phyloP scores from a whole-genome alignment of 129 eudicot species.

The Oenanthe sinensis region DNA sequence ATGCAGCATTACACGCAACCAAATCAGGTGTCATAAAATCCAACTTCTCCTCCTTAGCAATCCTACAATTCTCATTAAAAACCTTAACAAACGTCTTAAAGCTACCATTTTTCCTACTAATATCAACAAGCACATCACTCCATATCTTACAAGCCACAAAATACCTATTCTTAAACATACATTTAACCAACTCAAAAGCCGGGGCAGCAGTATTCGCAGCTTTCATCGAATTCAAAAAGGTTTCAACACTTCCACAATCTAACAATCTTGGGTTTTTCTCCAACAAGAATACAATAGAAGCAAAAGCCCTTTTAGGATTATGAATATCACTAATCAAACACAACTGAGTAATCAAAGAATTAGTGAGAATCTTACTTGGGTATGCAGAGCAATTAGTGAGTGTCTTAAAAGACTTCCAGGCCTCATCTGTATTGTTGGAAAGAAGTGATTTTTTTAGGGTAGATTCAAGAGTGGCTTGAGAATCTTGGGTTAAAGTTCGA shows the following conservation, averaged over 20 bases:
- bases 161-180: constrained; percentile 73
- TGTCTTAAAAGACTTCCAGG: constrained; percentile 88
- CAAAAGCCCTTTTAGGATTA: constrained; percentile 85
- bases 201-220: constrained; percentile 54
- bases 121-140: constrained; percentile 51
- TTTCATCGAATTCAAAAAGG: constrained; percentile 46
- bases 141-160: constrained; percentile 68
- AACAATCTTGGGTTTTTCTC: constrained; percentile 54
- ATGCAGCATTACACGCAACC: constrained; percentile 82
- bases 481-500: constrained; percentile 24
- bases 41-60: constrained; percentile 64
- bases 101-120: constrained; percentile 55
- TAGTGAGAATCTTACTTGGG: constrained; percentile 69
- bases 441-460: constrained; percentile 45
- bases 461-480: constrained; percentile 45
- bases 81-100: constrained; percentile 51
- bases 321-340: constrained; percentile 39
- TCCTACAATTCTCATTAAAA: constrained; percentile 80
- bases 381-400: constrained; percentile 43
- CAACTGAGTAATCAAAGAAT: constrained; percentile 56
- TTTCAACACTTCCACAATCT: constrained; percentile 39
- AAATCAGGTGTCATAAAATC: constrained; percentile 62
- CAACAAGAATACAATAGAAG: constrained; percentile 53
- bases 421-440: constrained; percentile 58
- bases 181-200: constrained; percentile 73